Conservation (phyloP, 257 asterid species). For the Datura wrightii region DNA sequence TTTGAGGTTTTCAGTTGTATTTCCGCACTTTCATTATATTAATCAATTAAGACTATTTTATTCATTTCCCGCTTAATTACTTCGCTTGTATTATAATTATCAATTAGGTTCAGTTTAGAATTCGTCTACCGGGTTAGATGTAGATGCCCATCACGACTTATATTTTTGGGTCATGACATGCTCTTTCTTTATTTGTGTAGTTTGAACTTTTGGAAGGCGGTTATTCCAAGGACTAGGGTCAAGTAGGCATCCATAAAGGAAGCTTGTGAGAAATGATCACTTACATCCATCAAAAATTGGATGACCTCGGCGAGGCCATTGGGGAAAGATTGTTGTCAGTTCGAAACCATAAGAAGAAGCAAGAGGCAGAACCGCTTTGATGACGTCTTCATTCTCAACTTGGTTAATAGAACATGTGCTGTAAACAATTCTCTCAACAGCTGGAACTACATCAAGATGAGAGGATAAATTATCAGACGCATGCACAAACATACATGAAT, state of each 20-base stretch:
- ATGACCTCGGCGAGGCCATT: slow-evolving; percentile 92
- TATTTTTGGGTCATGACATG: background rate
- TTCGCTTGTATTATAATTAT: no score
- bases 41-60: no score
- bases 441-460: slow-evolving; percentile 59
- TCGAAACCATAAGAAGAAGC: slow-evolving; percentile 79
- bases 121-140: background rate
- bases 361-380: slow-evolving; percentile 64
- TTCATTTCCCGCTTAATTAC: no score
- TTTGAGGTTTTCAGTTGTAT: no score
- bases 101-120: no score
- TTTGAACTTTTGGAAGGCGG: background rate
- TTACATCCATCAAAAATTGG: slow-evolving; percentile 80
- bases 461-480: background rate
- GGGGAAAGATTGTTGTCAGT: slow-evolving; percentile 64
- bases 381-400: slow-evolving; percentile 85
- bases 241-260: background rate
- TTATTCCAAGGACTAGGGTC: slow-evolving; percentile 1
- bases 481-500: background rate
- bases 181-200: background rate
- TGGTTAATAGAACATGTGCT: slow-evolving; percentile 93
- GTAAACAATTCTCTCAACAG: slow-evolving; percentile 85
- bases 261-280: slow-evolving; percentile 31
- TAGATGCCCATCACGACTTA: background rate
- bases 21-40: no score